phyloP scores from a whole-genome alignment of 2,329 filamentous ascomycete genomes.

The Stylonectria norvegica region DNA sequence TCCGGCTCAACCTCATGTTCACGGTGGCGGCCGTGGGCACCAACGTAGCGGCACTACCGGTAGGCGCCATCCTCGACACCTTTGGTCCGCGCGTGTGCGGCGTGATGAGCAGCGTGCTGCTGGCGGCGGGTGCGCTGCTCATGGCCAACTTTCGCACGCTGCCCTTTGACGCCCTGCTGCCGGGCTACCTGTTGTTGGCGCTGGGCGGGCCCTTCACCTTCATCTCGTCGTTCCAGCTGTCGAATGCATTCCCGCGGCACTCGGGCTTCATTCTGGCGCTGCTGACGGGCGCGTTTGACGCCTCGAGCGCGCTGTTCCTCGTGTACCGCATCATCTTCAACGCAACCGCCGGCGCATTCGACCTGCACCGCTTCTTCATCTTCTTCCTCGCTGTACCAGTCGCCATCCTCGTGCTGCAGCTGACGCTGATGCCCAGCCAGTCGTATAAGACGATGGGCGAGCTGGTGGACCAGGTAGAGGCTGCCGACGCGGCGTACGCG shows the following conservation, averaged over 20 bases:
- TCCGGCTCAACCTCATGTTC: slow-evolving; percentile 84
- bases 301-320: slow-evolving; percentile 74
- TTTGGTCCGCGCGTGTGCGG: slow-evolving; percentile 77
- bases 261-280: slow-evolving; percentile 77
- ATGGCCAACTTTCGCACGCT: slow-evolving; percentile 61
- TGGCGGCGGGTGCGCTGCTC: slow-evolving; percentile 66
- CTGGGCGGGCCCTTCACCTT: slow-evolving; percentile 79
- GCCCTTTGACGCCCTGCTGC: slow-evolving; percentile 68
- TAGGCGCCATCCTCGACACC: slow-evolving; percentile 80
- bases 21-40: slow-evolving; percentile 83
- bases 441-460: slow-evolving; percentile 86
- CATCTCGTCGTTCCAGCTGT: slow-evolving; percentile 79
- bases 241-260: slow-evolving; percentile 74
- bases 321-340: slow-evolving; percentile 70
- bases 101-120: slow-evolving; percentile 63
- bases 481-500: slow-evolving; percentile 35
- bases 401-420: slow-evolving; percentile 62
- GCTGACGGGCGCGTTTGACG: slow-evolving; percentile 79
- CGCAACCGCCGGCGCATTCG: slow-evolving; percentile 51
- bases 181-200: slow-evolving; percentile 72
- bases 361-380: slow-evolving; percentile 67
- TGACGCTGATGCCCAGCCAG: slow-evolving; percentile 68
- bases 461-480: slow-evolving; percentile 69
- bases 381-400: slow-evolving; percentile 67
- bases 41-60: slow-evolving; percentile 80